Conservation (phyloP, 768 basidiomycete species). For the Boletus sensibilis region DNA sequence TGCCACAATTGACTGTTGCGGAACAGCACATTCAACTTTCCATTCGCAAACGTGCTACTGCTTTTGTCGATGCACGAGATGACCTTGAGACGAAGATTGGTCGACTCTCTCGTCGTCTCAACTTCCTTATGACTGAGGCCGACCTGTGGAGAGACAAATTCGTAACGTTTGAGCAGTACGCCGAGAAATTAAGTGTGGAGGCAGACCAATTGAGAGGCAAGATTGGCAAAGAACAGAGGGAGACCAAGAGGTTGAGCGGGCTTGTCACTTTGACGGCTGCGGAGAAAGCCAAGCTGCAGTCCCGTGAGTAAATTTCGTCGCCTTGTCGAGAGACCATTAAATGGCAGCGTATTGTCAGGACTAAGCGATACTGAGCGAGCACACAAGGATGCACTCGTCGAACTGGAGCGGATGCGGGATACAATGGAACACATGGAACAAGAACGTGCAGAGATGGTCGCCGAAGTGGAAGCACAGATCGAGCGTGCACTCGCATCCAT, state of each 20-base stretch:
- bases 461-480: constrained; percentile 91
- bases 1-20: constrained; percentile 71
- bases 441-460: constrained; percentile 86
- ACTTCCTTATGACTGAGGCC: constrained; percentile 89
- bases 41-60: constrained; percentile 90
- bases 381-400: constrained; percentile 75
- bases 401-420: constrained; percentile 79
- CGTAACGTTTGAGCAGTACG: constrained; percentile 91
- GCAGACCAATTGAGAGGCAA: constrained; percentile 81
- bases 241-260: constrained; percentile 82
- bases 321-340: constrained; percentile 2
- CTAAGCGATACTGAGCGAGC: constrained; percentile 79
- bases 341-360: constrained; percentile 43
- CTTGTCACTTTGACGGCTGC: constrained; percentile 72
- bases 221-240: constrained; percentile 88
- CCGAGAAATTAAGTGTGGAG: constrained; percentile 85
- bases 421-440: constrained; percentile 87
- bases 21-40: constrained; percentile 86
- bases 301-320: constrained; percentile 50
- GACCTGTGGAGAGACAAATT: constrained; percentile 94
- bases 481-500: constrained; percentile 83
- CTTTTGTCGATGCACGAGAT: constrained; percentile 91
- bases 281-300: constrained; percentile 77
- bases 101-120: constrained; percentile 76
- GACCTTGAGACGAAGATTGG: constrained; percentile 94